Evolutionary conservation across 331 rosid species (phyloP).

Genomic region (Rhamnella rubrinervis): DNA sequence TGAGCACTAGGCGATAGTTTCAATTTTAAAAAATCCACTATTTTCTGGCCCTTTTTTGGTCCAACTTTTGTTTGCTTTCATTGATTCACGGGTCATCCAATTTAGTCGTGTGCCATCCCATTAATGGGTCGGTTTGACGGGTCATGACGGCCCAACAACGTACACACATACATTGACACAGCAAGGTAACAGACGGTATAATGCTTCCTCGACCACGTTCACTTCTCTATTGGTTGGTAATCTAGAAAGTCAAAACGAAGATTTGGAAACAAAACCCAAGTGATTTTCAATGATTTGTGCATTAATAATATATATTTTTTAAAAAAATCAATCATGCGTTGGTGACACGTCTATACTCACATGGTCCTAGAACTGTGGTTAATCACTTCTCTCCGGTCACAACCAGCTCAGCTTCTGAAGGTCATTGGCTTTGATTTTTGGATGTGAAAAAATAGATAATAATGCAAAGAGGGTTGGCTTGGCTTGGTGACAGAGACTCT

Average conservation of each 20-base stretch:
- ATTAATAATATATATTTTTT: not conserved
- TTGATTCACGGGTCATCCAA: not conserved
- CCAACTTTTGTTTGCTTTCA: no score
- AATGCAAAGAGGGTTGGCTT: slow-evolving; percentile 5
- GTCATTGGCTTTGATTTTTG: slow-evolving; percentile 1
- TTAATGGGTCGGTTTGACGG: slow-evolving; percentile 32
- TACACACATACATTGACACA: no score
- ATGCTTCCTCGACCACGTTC: not conserved
- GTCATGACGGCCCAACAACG: not conserved
- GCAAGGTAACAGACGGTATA: not conserved
- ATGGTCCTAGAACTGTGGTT: slow-evolving; percentile 16
- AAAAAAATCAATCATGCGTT: not conserved
- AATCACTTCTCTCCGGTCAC: not conserved
- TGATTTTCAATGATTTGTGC: not conserved
- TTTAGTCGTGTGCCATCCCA: slow-evolving; percentile 4
- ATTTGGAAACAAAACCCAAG: slow-evolving; percentile 4
- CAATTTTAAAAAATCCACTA: no score
- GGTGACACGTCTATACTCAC: slow-evolving; percentile 22
- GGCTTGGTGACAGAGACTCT: slow-evolving; percentile 21
- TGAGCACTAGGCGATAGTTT: no score
- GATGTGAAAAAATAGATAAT: not conserved
- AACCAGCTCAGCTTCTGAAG: slow-evolving; percentile 2
- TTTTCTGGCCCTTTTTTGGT: no score
- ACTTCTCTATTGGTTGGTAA: not conserved
- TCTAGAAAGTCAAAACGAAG: slow-evolving; percentile 23